These are phyloP conservation scores for Rhizopogon rudus DNA, from an alignment of 768 basidiomycete genomes.

Conservation along the genomic window DNA sequence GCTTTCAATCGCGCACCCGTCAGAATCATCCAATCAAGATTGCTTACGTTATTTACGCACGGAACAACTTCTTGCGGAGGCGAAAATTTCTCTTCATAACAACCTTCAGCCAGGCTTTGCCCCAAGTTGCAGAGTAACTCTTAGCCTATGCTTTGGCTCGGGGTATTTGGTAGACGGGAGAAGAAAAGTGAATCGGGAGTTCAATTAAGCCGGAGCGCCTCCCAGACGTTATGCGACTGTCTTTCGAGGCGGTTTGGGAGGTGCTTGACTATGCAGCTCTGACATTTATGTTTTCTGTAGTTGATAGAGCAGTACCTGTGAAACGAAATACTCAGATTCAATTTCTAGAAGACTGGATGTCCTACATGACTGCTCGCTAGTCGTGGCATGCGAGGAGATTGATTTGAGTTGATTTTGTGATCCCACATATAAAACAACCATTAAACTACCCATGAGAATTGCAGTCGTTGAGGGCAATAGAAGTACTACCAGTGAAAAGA, in stretches of 20 bases:
- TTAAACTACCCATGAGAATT: too few species aligned
- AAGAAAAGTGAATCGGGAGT: slow-evolving; percentile 33
- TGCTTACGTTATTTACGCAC: not conserved
- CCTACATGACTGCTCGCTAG: too few species aligned
- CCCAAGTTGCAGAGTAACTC: slow-evolving; percentile 46
- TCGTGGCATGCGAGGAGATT: too few species aligned
- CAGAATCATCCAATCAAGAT: not conserved
- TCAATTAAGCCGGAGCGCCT: slow-evolving; percentile 82
- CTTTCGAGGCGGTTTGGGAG: slow-evolving; percentile 37
- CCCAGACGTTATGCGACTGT: slow-evolving; percentile 36
- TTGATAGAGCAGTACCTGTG: too few species aligned
- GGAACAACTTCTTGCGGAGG: not conserved
- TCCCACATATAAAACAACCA: too few species aligned
- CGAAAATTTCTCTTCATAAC: not conserved
- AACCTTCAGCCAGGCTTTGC: slow-evolving; percentile 26
- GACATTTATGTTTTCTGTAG: slow-evolving; percentile 33
- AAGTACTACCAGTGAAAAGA: too few species aligned
- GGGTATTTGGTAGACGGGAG: slow-evolving; percentile 54
- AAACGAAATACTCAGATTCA: too few species aligned
- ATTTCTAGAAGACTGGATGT: too few species aligned
- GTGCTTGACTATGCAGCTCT: slow-evolving; percentile 75
- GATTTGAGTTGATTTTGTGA: too few species aligned
- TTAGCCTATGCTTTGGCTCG: slow-evolving; percentile 29
- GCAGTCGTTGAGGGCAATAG: too few species aligned
- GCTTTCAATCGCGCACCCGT: too few species aligned